Evolutionary conservation across 2,329 filamentous ascomycete genomes (phyloP), one percentile per base, ranked within the genome.

Genomic region (Didymella glomerata): DNA sequence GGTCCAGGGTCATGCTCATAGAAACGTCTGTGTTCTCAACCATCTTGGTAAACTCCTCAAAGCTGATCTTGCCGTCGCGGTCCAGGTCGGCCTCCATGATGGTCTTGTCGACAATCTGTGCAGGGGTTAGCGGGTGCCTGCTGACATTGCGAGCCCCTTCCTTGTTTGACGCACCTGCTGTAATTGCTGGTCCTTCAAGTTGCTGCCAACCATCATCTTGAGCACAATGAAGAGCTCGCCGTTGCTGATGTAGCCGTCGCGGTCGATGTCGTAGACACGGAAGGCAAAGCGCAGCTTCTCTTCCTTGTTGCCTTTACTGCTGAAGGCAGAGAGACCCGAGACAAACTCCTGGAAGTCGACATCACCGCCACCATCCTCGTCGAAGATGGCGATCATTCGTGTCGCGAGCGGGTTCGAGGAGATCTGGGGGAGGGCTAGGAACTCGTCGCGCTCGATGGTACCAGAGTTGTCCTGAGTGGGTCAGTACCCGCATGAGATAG

Each of bases 201-300:
- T 99, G 83, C 91, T 97, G 60, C 95, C 95, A 50, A 99, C 95
- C 95, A 99, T 99, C 95, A 99, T 99, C 90, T 99, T 99, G 73
- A 99, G 85, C 74, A 99, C 95, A 73, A 99, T 98, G 79, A 98
- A 99, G 50, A 99, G 86, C 83, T 99, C 95, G 72, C 95, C 95
- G 79, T 99, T 99, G 83, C 92, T 96, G 76, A 99, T 99, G 82
- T 91, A 99, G 24, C 95, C 95, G 79, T 99, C 95, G 61, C 95
- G 92, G 80, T 99, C 95, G 74, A 99, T 98, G 78, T 99, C 95
- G 84, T 99, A 99, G 62, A 99, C 95, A 80, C 97, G 97, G 87
- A 99, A 99, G 44, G 95, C 95, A 76, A 99, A 99, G 54, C 88
- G 89, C 66, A 98, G 86, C 84, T 99, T 99, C 82, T 99, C 94